phyloP scores from a whole-genome alignment of 176 grass and related monocot species.

The Eragrostis curvula region DNA sequence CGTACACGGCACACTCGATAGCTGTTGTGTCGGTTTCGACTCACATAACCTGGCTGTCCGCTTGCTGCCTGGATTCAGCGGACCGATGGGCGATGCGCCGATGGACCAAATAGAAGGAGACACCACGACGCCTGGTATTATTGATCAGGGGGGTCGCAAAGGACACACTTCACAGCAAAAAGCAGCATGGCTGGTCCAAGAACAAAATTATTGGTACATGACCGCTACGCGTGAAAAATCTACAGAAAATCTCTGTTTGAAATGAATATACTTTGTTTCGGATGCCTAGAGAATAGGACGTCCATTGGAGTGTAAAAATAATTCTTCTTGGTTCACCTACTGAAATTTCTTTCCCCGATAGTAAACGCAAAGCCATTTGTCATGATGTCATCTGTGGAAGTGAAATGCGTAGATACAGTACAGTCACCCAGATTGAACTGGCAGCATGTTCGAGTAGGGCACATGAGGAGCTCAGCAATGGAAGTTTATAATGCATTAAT shows the following conservation, averaged over 20 bases:
- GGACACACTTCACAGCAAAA: not conserved
- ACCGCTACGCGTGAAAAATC: not conserved
- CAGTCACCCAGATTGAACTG: not conserved
- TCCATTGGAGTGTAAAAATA: too few species aligned
- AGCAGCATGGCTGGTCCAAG: constrained; percentile 18
- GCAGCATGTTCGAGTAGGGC: not conserved
- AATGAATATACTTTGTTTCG: too few species aligned
- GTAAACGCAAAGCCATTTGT: not conserved
- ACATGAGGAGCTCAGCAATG: not conserved
- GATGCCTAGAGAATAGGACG: too few species aligned
- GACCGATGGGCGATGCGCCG: not conserved
- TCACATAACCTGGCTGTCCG: constrained; percentile 38
- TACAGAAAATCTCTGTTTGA: not conserved
- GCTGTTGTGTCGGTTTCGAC: not conserved
- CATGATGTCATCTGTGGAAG: not conserved
- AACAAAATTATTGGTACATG: constrained; percentile 20
- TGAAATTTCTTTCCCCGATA: too few species aligned
- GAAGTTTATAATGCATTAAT: not conserved
- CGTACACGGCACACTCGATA: not conserved
- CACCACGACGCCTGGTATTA: constrained; percentile 11
- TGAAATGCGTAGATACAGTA: not conserved
- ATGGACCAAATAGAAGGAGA: constrained; percentile 18
- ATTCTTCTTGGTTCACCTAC: too few species aligned
- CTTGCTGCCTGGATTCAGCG: constrained; percentile 1
- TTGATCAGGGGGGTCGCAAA: not conserved